Evolutionary conservation across 2,329 filamentous ascomycete genomes (phyloP).

Genomic region (Zopfia rhizophila): DNA sequence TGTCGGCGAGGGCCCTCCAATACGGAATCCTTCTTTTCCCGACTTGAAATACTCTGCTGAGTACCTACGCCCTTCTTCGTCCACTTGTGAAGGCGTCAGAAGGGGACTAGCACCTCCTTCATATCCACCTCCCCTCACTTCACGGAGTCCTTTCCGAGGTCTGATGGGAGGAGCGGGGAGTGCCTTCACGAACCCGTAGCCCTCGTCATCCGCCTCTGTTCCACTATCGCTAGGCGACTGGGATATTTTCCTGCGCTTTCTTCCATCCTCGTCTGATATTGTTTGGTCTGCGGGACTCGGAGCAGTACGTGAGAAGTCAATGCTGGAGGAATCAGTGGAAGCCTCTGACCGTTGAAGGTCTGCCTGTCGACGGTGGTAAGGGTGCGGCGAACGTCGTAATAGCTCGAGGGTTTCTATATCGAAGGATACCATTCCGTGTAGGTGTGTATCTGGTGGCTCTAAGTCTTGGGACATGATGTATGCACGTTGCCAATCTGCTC

Average conservation of each 20-base stretch:
- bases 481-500: constrained; percentile 1
- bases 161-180: constrained; percentile 80
- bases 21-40: constrained; percentile 26
- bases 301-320: constrained; percentile 29
- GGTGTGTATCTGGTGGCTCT: constrained; percentile 27
- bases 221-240: constrained; percentile 81
- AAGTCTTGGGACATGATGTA: constrained; percentile 27
- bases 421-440: constrained; percentile 28
- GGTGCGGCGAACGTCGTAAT: constrained; percentile 51
- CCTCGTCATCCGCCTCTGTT: constrained; percentile 94
- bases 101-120: constrained; percentile 52
- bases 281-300: constrained; percentile 28
- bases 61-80: constrained; percentile 56
- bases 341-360: constrained; percentile 29
- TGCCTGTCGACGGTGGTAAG: constrained; percentile 47
- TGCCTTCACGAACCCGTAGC: constrained; percentile 77
- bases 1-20: constrained; percentile 32
- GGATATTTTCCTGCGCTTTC: constrained; percentile 40
- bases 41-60: constrained; percentile 50
- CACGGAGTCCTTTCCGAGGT: constrained; percentile 81
- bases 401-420: constrained; percentile 45
- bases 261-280: constrained; percentile 38
- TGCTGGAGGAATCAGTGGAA: constrained; percentile 30
- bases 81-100: constrained; percentile 59
- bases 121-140: constrained; percentile 50